Percentiles rank a stretch among this genome's conserved stretches.
phyloP scores from a whole-genome alignment of 805 yeast genomes.

The Cyberlindnera nakhonratchasimensis region DNA sequence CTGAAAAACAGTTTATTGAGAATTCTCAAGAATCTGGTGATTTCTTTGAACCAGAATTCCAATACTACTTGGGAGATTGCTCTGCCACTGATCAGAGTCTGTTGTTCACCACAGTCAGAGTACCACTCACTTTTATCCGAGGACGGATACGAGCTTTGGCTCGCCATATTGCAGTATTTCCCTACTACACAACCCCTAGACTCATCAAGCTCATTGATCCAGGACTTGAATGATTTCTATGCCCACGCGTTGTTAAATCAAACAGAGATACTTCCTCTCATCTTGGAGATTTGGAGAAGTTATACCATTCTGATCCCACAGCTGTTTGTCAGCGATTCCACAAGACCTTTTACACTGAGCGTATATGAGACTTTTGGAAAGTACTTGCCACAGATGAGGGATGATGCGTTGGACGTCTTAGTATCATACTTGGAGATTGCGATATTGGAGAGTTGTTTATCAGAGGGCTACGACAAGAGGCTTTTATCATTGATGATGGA shows the following conservation, averaged over 20 bases:
- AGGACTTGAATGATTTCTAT: slow-evolving; percentile 33
- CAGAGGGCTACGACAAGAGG: slow-evolving; percentile 19
- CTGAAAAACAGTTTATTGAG: slow-evolving; percentile 51
- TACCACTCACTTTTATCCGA: slow-evolving; percentile 61
- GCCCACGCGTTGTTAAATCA: slow-evolving; percentile 59
- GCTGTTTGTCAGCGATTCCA: slow-evolving; percentile 33
- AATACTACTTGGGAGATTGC: slow-evolving; percentile 50
- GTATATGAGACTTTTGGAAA: slow-evolving; percentile 49
- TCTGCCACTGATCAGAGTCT: slow-evolving; percentile 57
- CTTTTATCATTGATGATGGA: slow-evolving; percentile 24
- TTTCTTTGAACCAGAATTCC: slow-evolving; percentile 52
- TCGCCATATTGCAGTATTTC: slow-evolving; percentile 58
- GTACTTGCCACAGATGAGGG: slow-evolving; percentile 60
- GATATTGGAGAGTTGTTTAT: slow-evolving; percentile 21
- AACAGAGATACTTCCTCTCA: slow-evolving; percentile 69
- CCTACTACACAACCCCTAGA: slow-evolving; percentile 34
- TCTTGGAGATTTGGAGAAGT: slow-evolving; percentile 59
- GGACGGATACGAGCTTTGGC: slow-evolving; percentile 87
- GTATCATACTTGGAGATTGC: slow-evolving; percentile 52
- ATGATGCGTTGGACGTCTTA: slow-evolving; percentile 60
- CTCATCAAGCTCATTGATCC: slow-evolving; percentile 18
- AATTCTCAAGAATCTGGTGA: slow-evolving; percentile 51
- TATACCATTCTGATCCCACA: slow-evolving; percentile 51
- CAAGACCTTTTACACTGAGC: slow-evolving; percentile 33
- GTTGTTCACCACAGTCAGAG: slow-evolving; percentile 60